Percentiles rank a stretch among this genome's conserved stretches.
Evolutionary conservation across 179 eudicot genomes (phyloP).

Genomic region (Sideroxylon spinosum): DNA sequence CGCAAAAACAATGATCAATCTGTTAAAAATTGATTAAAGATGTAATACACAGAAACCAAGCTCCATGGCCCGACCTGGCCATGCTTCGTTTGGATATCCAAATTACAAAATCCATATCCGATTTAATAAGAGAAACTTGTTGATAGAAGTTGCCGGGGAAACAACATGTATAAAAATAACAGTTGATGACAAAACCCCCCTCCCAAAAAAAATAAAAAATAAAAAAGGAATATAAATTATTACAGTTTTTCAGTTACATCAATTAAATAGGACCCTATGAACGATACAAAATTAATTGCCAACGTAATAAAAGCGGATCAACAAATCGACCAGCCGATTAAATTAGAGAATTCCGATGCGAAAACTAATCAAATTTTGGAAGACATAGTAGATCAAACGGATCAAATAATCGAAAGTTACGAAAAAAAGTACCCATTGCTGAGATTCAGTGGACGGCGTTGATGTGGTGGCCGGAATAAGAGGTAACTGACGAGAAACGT

Average conservation of each 20-base stretch:
- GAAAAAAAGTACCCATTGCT: slow-evolving; percentile 11
- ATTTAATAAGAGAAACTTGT: background rate
- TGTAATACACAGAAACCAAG: background rate
- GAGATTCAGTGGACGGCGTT: background rate
- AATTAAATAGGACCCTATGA: slow-evolving; percentile 15
- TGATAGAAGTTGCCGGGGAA: background rate
- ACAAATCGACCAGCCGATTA: background rate
- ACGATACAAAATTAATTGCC: background rate
- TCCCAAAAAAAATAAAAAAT: too few species aligned
- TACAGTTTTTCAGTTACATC: background rate
- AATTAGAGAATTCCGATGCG: background rate
- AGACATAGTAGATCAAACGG: background rate
- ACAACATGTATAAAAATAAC: background rate
- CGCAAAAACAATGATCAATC: background rate
- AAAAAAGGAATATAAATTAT: background rate
- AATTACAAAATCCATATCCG: background rate
- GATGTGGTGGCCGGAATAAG: background rate
- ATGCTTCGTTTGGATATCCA: slow-evolving; percentile 3
- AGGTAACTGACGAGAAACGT: background rate
- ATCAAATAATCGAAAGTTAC: background rate
- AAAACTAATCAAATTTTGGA: background rate
- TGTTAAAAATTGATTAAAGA: background rate
- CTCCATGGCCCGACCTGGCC: background rate
- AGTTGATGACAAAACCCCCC: background rate
- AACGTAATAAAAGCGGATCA: background rate